Conservation (phyloP, 441 rosid species). For the Lepidium campestre region DNA sequence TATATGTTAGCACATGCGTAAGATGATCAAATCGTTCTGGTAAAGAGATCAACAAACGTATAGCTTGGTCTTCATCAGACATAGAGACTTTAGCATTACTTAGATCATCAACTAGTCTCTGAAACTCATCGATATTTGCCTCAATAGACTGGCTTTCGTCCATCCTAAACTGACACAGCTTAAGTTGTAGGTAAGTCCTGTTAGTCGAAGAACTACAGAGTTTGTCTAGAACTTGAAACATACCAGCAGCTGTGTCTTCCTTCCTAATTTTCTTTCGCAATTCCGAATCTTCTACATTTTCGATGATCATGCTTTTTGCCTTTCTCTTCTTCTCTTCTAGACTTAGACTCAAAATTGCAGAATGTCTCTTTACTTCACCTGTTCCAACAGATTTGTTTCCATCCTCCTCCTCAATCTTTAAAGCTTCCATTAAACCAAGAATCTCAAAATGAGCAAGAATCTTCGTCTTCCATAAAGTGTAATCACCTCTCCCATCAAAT, state of each 20-base stretch:
- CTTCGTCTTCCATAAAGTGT: neutral
- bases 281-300: neutral
- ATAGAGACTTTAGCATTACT: neutral
- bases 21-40: neutral
- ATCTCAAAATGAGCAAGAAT: neutral
- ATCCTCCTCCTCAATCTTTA: neutral
- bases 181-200: neutral
- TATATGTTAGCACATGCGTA: neutral
- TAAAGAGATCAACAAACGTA: neutral
- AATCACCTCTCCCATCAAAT: neutral
- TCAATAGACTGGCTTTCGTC: neutral
- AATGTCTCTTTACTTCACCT: neutral
- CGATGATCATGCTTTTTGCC: neutral
- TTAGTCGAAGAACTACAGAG: neutral
- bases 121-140: neutral
- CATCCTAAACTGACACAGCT: neutral
- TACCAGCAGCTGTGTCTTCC: neutral
- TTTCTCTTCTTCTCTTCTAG: neutral
- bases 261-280: neutral
- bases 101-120: neutral
- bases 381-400: neutral
- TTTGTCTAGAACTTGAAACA: neutral
- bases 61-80: neutral
- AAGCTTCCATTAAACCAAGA: neutral
- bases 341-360: neutral